Percentiles rank a stretch among this genome's conserved stretches.
Conservation (phyloP, 1,284 basidiomycete genomes). For the Naganishia albida region DNA sequence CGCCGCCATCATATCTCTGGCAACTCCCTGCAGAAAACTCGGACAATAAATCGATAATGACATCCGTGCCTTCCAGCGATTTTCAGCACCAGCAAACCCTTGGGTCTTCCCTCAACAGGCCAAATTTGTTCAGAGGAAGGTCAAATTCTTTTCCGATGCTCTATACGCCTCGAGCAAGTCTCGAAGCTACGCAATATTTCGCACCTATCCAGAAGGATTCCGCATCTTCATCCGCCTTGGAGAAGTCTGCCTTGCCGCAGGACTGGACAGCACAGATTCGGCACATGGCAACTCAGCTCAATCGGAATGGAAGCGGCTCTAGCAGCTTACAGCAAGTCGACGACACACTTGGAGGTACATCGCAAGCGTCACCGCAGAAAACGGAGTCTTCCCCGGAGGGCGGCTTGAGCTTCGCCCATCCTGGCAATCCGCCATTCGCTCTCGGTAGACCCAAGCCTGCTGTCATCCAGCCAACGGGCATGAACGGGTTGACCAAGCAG, state of each 20-base stretch:
- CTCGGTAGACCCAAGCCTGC: constrained; percentile 3
- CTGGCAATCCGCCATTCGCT: neutral
- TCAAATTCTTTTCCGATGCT: constrained; percentile 23
- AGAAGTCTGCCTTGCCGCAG: constrained; percentile 4
- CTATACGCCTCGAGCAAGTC: neutral
- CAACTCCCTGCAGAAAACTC: neutral
- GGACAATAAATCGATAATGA: neutral
- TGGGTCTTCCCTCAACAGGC: neutral
- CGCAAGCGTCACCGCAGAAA: constrained; percentile 8
- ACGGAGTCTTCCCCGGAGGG: neutral
- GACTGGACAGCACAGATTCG: constrained; percentile 15
- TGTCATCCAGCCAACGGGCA: neutral
- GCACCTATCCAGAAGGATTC: neutral
- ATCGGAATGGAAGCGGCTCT: constrained; percentile 16
- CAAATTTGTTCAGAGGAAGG: constrained; percentile 14
- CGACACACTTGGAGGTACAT: constrained; percentile 5
- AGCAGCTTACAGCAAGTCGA: constrained; percentile 23
- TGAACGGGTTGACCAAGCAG: constrained; percentile 10
- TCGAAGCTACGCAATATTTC: constrained; percentile 3
- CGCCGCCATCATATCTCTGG: neutral
- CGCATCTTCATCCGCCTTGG: neutral
- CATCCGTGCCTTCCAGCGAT: neutral
- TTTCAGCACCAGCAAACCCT: neutral
- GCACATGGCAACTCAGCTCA: constrained; percentile 23
- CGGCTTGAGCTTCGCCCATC: neutral